These are phyloP conservation scores for Alternaria ventricosa DNA, from an alignment of 2,329 filamentous ascomycete genomes.

Conservation along the genomic window DNA sequence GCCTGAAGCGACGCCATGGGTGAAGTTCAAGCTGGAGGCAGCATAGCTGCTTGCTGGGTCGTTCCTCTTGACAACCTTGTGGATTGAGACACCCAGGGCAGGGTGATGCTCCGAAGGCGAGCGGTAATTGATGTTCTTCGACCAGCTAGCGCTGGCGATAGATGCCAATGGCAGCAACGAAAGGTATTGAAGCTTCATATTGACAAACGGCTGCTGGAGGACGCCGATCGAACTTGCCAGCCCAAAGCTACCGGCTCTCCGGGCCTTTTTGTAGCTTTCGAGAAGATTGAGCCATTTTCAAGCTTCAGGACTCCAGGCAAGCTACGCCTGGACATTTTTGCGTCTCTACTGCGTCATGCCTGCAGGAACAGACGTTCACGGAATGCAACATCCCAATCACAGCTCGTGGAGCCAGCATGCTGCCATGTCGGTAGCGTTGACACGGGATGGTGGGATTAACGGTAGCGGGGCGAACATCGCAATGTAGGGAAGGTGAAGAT, in stretches of 20 bases:
- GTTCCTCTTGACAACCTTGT: constrained; percentile 64
- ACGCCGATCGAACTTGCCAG: constrained; percentile 4
- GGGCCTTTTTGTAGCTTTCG: constrained; percentile 29
- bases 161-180: constrained; percentile 23
- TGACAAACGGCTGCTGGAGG: constrained; percentile 10
- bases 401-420: constrained; percentile 22
- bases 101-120: constrained; percentile 71
- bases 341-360: constrained; percentile 25
- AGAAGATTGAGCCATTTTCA: neutral
- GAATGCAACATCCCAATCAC: constrained; percentile 25
- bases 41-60: constrained; percentile 31
- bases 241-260: constrained; percentile 4
- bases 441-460: constrained; percentile 2
- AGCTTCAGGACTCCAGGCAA: constrained; percentile 2
- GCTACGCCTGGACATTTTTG: constrained; percentile 5
- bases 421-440: constrained; percentile 9
- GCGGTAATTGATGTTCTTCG: constrained; percentile 69
- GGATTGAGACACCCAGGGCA: constrained; percentile 68
- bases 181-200: constrained; percentile 39
- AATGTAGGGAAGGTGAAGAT: constrained; percentile 6
- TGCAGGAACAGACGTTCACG: constrained; percentile 23
- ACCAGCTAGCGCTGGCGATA: constrained; percentile 35
- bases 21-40: constrained; percentile 38
- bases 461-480: constrained; percentile 3
- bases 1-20: constrained; percentile 56